phyloP scores from a whole-genome alignment of 495 filamentous ascomycete genomes.

The Hypoxylon intermedium region DNA sequence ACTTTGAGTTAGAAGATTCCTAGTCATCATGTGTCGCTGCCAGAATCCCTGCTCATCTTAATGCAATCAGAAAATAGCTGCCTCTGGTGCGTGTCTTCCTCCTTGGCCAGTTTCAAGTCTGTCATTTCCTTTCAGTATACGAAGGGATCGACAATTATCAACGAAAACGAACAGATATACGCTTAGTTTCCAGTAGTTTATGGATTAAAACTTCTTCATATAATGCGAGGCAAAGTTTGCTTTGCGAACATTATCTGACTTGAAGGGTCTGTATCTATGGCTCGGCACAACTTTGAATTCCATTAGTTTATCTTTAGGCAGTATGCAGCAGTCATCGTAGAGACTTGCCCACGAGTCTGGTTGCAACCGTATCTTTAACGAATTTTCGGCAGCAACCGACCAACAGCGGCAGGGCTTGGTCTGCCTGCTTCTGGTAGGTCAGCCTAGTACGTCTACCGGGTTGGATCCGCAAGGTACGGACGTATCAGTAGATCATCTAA shows the following conservation, averaged over 20 bases:
- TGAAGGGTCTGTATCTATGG: constrained; percentile 9
- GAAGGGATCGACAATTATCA: not conserved
- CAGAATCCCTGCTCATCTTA: constrained; percentile 17
- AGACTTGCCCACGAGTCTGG: constrained; percentile 10
- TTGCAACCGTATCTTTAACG: constrained; percentile 10
- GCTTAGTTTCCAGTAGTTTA: not conserved
- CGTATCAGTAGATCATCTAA: constrained; percentile 41
- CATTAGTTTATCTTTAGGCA: constrained; percentile 12
- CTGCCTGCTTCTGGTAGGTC: constrained; percentile 26
- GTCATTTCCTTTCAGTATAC: not conserved
- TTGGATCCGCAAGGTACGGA: constrained; percentile 42
- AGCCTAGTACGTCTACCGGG: constrained; percentile 25
- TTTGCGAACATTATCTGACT: not conserved
- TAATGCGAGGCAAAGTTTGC: not conserved
- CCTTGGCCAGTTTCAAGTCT: not conserved
- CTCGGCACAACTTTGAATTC: constrained; percentile 5
- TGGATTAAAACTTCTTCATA: too few species aligned
- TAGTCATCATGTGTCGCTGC: constrained; percentile 27
- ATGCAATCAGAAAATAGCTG: constrained; percentile 12
- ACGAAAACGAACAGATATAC: not conserved
- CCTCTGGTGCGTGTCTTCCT: not conserved
- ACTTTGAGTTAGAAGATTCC: constrained; percentile 35
- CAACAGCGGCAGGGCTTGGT: constrained; percentile 29
- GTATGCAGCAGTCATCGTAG: constrained; percentile 10
- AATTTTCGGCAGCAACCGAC: constrained; percentile 39